Conservation (phyloP, 1,139 yeast genomes). For the Petasospora fabianii region DNA sequence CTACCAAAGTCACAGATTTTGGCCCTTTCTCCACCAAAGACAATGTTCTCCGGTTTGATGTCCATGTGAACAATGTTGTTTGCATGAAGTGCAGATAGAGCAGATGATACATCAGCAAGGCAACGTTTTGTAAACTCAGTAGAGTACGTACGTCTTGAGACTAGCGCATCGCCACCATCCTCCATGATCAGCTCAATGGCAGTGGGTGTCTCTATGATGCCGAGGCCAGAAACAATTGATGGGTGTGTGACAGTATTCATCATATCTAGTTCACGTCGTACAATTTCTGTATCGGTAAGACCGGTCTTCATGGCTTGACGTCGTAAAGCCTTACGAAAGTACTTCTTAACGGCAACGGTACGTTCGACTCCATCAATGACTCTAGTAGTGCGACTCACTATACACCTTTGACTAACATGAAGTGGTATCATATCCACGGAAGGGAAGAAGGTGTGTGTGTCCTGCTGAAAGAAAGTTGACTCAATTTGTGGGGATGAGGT, state of each 20-base stretch:
- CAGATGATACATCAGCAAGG: not conserved
- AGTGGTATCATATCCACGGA: too few species aligned
- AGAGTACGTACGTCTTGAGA: constrained; percentile 3
- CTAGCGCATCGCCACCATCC: constrained; percentile 9
- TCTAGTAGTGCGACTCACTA: too few species aligned
- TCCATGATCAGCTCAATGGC: constrained; percentile 4
- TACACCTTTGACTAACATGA: too few species aligned
- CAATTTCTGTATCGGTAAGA: not conserved
- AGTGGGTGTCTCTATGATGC: not conserved
- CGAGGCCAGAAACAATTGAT: not conserved
- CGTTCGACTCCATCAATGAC: too few species aligned
- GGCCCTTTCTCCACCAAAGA: constrained; percentile 1
- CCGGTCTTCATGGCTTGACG: constrained; percentile 1
- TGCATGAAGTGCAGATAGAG: constrained; percentile 1
- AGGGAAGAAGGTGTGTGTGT: too few species aligned
- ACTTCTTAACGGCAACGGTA: not conserved
- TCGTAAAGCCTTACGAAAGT: not conserved
- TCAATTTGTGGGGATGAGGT: too few species aligned
- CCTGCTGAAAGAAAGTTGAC: too few species aligned
- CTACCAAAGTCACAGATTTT: constrained; percentile 12
- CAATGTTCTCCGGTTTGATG: constrained; percentile 11
- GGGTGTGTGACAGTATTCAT: not conserved
- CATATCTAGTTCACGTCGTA: not conserved
- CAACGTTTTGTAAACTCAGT: not conserved
- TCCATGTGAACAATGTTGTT: constrained; percentile 9